Evolutionary conservation across 805 yeast genomes (phyloP).

Genomic region (Metschnikowia noctiluminum): DNA sequence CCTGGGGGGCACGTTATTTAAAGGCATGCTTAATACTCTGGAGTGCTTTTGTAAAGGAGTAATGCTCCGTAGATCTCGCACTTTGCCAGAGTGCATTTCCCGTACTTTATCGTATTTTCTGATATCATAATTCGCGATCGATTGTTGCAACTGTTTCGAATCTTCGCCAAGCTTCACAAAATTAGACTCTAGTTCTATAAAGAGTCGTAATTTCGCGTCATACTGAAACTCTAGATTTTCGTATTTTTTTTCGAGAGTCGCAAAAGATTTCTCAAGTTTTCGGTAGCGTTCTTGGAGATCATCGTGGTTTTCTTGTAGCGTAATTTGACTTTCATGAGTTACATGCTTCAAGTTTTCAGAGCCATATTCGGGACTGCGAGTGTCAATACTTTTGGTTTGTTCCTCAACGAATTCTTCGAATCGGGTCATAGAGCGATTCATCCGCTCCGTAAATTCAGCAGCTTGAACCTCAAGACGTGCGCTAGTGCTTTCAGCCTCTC

Average conservation of each 20-base stretch:
- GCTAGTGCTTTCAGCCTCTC: neutral
- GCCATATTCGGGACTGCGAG: too few relatives aligned
- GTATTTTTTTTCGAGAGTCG: constrained; percentile 57
- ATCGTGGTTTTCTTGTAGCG: neutral
- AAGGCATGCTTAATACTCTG: constrained; percentile 14
- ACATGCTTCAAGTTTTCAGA: neutral
- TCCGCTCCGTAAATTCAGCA: neutral
- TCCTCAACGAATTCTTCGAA: constrained; percentile 1
- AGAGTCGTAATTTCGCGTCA: constrained; percentile 23
- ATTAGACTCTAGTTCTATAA: constrained; percentile 20
- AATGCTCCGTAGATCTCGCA: constrained; percentile 9
- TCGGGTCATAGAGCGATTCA: neutral
- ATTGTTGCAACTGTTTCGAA: constrained; percentile 10
- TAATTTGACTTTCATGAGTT: neutral
- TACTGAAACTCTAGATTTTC: constrained; percentile 20
- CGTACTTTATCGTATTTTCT: constrained; percentile 18
- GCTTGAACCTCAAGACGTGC: neutral
- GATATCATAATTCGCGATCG: constrained; percentile 3
- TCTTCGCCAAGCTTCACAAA: constrained; percentile 20
- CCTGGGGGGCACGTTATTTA: neutral
- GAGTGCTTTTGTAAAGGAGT: constrained; percentile 8
- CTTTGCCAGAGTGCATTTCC: constrained; percentile 23
- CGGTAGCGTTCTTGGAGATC: constrained; percentile 27
- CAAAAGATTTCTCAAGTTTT: constrained; percentile 70
- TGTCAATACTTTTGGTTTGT: constrained; percentile 1